Evolutionary conservation across 2,329 filamentous ascomycete genomes (phyloP).

Genomic region (Aspergillus ibericus): DNA sequence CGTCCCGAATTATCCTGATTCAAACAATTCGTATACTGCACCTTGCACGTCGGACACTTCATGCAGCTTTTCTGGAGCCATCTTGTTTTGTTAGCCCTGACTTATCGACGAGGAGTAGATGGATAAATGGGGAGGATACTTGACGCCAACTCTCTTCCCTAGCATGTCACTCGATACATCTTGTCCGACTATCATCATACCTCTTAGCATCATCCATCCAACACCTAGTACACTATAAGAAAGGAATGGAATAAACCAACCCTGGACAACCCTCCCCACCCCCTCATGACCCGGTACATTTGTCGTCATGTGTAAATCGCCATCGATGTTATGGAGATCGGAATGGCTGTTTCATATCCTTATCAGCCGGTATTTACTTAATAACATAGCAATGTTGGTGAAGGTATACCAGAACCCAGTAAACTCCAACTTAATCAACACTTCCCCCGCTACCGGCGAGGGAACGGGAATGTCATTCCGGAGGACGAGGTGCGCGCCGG

Average conservation of each 20-base stretch:
- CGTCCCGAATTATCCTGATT: slow-evolving; percentile 13
- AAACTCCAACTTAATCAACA: slow-evolving; percentile 43
- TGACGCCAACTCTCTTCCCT: not conserved
- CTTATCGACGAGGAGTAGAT: not conserved
- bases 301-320: slow-evolving; percentile 34
- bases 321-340: slow-evolving; percentile 39
- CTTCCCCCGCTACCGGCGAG: slow-evolving; percentile 32
- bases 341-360: slow-evolving; percentile 29
- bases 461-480: slow-evolving; percentile 35
- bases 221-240: not conserved
- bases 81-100: not conserved
- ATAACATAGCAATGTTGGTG: too few relatives aligned
- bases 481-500: slow-evolving; percentile 37
- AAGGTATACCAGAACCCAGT: slow-evolving; percentile 36
- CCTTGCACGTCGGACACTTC: slow-evolving; percentile 12
- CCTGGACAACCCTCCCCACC: slow-evolving; percentile 35
- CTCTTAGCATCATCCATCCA: not conserved
- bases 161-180: not conserved
- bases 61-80: slow-evolving; percentile 15
- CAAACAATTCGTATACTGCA: slow-evolving; percentile 14
- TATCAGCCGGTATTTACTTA: too few relatives aligned
- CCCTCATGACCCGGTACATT: slow-evolving; percentile 43
- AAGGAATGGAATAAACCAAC: not conserved
- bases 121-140: not conserved
- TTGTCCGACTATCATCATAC: not conserved